phyloP scores from a whole-genome alignment of 495 filamentous ascomycete genomes.

The Aspergillus leporis region DNA sequence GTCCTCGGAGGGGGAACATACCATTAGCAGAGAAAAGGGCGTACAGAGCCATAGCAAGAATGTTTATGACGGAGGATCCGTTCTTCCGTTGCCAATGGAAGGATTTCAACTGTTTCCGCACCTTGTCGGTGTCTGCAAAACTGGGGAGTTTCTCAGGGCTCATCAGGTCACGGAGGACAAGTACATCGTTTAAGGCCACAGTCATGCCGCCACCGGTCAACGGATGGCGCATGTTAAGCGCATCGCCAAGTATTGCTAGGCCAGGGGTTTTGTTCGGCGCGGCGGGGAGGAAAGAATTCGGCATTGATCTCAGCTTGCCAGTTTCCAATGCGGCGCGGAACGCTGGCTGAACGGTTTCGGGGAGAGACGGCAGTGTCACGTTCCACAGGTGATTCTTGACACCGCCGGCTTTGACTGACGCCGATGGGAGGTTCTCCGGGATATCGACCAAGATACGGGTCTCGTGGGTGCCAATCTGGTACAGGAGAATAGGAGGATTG shows the following conservation, averaged over 20 bases:
- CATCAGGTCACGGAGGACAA: constrained; percentile 71
- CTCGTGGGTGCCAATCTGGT: constrained; percentile 96
- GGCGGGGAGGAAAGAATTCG: constrained; percentile 87
- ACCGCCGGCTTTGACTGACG: constrained; percentile 68
- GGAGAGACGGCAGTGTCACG: constrained; percentile 74
- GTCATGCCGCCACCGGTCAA: constrained; percentile 96
- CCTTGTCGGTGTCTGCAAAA: constrained; percentile 62
- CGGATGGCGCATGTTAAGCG: constrained; percentile 96
- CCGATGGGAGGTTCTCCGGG: constrained; percentile 75
- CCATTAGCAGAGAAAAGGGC: constrained; percentile 83
- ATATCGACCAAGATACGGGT: constrained; percentile 90
- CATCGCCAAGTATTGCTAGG: constrained; percentile 82
- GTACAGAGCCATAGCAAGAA: constrained; percentile 91
- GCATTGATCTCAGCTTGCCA: constrained; percentile 79
- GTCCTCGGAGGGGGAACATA: constrained; percentile 31
- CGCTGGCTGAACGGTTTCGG: constrained; percentile 66
- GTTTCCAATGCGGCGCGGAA: constrained; percentile 75
- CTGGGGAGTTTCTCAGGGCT: constrained; percentile 63
- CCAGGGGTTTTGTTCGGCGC: constrained; percentile 69
- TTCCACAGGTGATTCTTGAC: constrained; percentile 79
- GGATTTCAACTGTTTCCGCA: constrained; percentile 65
- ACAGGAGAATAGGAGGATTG: constrained; percentile 77
- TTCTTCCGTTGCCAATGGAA: constrained; percentile 91
- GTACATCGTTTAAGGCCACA: constrained; percentile 85
- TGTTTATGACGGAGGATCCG: constrained; percentile 86